Conservation (phyloP, 129 eudicot genomes). For the Flaveria linearis region DNA sequence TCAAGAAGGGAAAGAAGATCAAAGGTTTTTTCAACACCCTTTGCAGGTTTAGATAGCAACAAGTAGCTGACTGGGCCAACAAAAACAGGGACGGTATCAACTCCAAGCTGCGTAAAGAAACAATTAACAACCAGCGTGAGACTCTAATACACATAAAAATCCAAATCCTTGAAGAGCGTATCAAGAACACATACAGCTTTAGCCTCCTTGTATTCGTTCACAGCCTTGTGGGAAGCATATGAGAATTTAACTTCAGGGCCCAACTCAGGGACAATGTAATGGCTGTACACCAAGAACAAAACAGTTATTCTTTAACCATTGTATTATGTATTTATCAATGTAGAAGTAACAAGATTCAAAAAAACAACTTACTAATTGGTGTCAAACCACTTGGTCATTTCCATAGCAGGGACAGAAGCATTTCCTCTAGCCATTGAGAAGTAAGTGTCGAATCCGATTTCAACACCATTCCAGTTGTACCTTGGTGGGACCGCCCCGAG, state of each 20-base stretch:
- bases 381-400: slow-evolving; percentile 99
- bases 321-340: not conserved
- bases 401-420: slow-evolving; percentile 99
- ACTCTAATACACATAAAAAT: too few species aligned
- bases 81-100: slow-evolving; percentile 93
- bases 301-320: not conserved
- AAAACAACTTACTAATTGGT: slow-evolving; percentile 96
- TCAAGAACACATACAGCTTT: slow-evolving; percentile 70
- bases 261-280: slow-evolving; percentile 96
- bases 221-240: slow-evolving; percentile 99
- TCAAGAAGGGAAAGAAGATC: slow-evolving; percentile 84
- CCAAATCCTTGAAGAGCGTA: not conserved
- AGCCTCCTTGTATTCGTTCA: slow-evolving; percentile 97
- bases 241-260: slow-evolving; percentile 93
- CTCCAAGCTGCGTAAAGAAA: slow-evolving; percentile 72
- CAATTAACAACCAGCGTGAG: too few species aligned
- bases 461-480: too few species aligned
- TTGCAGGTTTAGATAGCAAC: slow-evolving; percentile 90
- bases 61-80: slow-evolving; percentile 97
- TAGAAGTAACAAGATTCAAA: not conserved
- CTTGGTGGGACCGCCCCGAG: too few species aligned
- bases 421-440: slow-evolving; percentile 99
- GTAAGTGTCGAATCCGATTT: too few species aligned
- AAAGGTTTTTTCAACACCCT: slow-evolving; percentile 92
- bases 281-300: slow-evolving; percentile 57